Percentiles rank a stretch among this genome's conserved stretches.
These are phyloP conservation scores for Rhizoclosmatium hyalinum DNA, from an alignment of 371 early-diverging fungal genomes.

Conservation along the genomic window DNA sequence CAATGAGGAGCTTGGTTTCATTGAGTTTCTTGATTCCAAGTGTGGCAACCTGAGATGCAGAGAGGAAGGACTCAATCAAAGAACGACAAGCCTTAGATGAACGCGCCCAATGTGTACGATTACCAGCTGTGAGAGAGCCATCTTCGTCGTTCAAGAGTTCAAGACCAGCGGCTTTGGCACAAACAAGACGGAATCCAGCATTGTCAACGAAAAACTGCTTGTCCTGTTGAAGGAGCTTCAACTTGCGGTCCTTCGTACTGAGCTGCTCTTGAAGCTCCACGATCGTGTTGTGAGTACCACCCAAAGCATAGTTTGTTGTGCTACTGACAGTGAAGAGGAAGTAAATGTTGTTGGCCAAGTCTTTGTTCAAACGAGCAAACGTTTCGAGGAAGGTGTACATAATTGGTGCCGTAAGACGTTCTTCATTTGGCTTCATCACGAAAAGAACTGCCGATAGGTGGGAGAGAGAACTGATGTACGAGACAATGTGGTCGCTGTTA, in stretches of 20 bases:
- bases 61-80: not conserved
- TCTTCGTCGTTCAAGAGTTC: not conserved
- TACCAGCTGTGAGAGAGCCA: not conserved
- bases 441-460: slow-evolving; percentile 2
- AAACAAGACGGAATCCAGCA: slow-evolving; percentile 1
- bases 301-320: slow-evolving; percentile 15
- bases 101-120: not conserved
- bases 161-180: not conserved
- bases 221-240: slow-evolving; percentile 4
- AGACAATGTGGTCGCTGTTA: not conserved
- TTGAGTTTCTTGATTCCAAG: not conserved
- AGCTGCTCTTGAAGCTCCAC: not conserved
- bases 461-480: not conserved
- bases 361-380: not conserved
- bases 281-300: not conserved
- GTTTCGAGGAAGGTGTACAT: slow-evolving; percentile 5
- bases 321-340: not conserved
- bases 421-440: slow-evolving; percentile 21
- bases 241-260: not conserved
- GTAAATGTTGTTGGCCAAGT: slow-evolving; percentile 10
- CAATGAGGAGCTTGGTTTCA: not conserved
- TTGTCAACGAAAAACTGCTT: slow-evolving; percentile 9
- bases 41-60: not conserved
- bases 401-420: not conserved
- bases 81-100: not conserved